These are phyloP conservation scores for Skeletonema costatum DNA, from an alignment of 108 stramenopile species.

Conservation along the genomic window DNA sequence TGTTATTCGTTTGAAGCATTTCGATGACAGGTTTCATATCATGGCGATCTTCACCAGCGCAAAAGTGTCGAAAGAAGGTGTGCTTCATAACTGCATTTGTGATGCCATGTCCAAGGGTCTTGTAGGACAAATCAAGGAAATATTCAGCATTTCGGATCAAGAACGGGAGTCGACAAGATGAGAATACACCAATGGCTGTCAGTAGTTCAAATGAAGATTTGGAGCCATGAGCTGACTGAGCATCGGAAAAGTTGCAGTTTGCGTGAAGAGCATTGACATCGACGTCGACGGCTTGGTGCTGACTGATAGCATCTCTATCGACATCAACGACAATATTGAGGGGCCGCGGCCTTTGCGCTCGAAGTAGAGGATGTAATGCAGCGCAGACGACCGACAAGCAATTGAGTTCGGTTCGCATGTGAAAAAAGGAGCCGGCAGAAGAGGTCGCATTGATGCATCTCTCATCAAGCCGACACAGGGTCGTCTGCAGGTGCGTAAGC, in stretches of 20 bases:
- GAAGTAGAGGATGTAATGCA: too few relatives aligned
- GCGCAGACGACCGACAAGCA: too few relatives aligned
- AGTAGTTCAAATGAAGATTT: conserved; percentile 72
- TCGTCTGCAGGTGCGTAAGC: not conserved
- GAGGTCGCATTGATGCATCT: too few relatives aligned
- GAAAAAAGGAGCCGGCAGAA: too few relatives aligned
- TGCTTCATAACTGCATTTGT: conserved; percentile 64
- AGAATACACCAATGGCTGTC: conserved; percentile 62
- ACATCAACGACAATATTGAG: not conserved
- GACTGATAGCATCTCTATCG: not conserved
- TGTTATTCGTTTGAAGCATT: conserved; percentile 46
- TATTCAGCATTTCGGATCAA: conserved; percentile 70
- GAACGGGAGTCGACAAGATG: conserved; percentile 59
- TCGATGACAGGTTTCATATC: conserved; percentile 69
- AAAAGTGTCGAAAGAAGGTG: conserved; percentile 96
- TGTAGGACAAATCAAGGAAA: conserved; percentile 44
- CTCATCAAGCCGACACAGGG: too few relatives aligned
- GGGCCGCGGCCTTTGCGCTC: not conserved
- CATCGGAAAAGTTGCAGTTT: conserved; percentile 18
- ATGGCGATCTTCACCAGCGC: conserved; percentile 86
- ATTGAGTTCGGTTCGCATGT: too few relatives aligned
- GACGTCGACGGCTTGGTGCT: too few relatives aligned
- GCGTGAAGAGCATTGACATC: not conserved
- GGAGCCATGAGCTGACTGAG: conserved; percentile 25
- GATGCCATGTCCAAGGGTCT: conserved; percentile 52